Evolutionary conservation across 495 filamentous ascomycete species (phyloP).

Genomic region (Talaromyces borbonicus): DNA sequence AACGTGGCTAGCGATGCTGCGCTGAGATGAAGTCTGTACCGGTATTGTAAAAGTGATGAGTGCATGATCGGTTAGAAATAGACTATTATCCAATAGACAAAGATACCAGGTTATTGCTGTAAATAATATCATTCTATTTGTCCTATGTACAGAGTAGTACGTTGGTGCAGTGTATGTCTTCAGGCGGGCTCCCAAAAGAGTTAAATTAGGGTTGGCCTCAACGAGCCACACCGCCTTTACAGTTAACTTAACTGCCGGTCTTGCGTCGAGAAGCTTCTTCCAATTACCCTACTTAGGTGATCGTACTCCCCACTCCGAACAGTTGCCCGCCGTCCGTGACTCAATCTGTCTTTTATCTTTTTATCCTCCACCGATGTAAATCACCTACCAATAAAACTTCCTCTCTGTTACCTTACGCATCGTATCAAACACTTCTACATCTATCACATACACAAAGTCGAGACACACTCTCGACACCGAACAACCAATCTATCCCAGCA

Average conservation of each 20-base stretch:
- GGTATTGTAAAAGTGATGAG: neutral
- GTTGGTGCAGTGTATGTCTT: no score
- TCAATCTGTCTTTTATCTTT: neutral
- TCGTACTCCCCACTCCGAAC: no score
- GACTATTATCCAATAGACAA: neutral
- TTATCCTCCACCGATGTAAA: neutral
- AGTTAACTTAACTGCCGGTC: no score
- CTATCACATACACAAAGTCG: neutral
- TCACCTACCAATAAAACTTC: no score
- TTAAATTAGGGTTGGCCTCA: neutral
- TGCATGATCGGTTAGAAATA: neutral
- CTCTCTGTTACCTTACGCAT: no score
- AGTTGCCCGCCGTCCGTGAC: neutral
- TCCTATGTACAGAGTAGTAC: neutral
- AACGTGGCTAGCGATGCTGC: constrained; percentile 5
- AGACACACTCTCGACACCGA: neutral
- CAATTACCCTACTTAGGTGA: neutral
- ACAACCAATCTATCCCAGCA: neutral
- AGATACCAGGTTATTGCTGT: neutral
- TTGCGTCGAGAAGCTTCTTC: constrained; percentile 8
- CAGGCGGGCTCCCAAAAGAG: neutral
- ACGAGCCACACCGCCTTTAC: constrained; percentile 2
- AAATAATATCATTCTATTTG: no score
- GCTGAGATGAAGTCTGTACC: neutral
- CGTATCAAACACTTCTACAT: no score